Conservation (phyloP, 805 yeast genomes). For the Pichia kluyveri region DNA sequence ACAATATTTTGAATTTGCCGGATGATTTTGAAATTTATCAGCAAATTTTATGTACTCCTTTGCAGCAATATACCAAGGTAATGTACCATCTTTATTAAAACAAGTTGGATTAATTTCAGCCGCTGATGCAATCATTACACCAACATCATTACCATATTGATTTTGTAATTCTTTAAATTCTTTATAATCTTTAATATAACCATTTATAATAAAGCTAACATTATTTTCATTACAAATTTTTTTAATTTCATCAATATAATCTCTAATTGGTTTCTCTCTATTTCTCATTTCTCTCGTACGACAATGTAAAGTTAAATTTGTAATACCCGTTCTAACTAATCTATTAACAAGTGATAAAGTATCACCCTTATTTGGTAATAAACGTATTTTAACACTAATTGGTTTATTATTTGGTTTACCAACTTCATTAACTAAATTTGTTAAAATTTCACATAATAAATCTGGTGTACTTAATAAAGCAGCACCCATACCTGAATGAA, state of each 20-base stretch:
- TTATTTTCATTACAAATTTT: conserved; percentile 49
- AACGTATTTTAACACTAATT: conserved; percentile 83
- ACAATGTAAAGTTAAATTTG: conserved; percentile 85
- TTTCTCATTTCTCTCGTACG: conserved; percentile 85
- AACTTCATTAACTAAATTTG: conserved; percentile 62
- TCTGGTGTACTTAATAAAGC: conserved; percentile 82
- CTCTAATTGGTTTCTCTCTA: conserved; percentile 72
- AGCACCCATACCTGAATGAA: conserved; percentile 98
- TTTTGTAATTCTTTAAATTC: conserved; percentile 48
- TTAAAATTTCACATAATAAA: conserved; percentile 57
- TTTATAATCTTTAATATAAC: conserved; percentile 48
- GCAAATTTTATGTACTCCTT: conserved; percentile 52
- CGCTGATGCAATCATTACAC: conserved; percentile 89
- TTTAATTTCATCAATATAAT: conserved; percentile 53
- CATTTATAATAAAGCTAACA: conserved; percentile 76
- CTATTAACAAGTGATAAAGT: conserved; percentile 51
- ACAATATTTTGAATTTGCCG: conserved; percentile 75
- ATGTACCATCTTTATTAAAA: conserved; percentile 38
- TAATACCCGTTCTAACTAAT: conserved; percentile 68
- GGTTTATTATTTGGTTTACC: conserved; percentile 73
- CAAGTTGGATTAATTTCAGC: conserved; percentile 86
- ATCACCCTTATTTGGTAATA: conserved; percentile 54
- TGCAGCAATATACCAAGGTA: conserved; percentile 46
- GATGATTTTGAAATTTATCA: conserved; percentile 46
- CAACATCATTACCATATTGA: conserved; percentile 51